A percentile compares a stretch with the other conserved stretches of the same genome.
phyloP scores from a whole-genome alignment of 441 rosid species.

The Aleurites moluccanus region DNA sequence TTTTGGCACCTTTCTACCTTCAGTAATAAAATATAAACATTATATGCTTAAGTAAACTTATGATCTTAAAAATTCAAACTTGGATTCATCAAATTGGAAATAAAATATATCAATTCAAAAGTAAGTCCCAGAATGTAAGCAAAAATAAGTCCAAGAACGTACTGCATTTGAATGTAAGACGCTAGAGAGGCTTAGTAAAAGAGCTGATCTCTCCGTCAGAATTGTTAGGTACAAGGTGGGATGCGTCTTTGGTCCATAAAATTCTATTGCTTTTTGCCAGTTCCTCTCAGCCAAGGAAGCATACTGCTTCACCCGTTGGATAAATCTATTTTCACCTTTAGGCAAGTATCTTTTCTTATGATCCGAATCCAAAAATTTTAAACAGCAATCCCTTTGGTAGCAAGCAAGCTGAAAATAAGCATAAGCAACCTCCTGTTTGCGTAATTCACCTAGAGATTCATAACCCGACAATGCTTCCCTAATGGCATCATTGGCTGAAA shows the following conservation, averaged over 20 bases:
- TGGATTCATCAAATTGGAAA: not conserved
- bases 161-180: conserved; percentile 54
- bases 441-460: conserved; percentile 75
- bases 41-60: not conserved
- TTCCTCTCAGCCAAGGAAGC: conserved; percentile 84
- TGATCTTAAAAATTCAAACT: not conserved
- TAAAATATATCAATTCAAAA: not conserved
- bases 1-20: not conserved
- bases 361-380: conserved; percentile 58
- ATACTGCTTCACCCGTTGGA: conserved; percentile 78
- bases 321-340: conserved; percentile 48
- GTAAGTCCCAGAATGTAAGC: conserved; percentile 2
- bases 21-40: not conserved
- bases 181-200: conserved; percentile 54
- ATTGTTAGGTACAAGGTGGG: conserved; percentile 75
- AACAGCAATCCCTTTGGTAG: conserved; percentile 78
- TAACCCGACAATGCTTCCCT: conserved; percentile 79
- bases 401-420: conserved; percentile 84
- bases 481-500: conserved; percentile 90
- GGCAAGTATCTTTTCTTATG: conserved; percentile 37
- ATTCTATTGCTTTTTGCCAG: conserved; percentile 81
- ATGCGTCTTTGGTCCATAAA: conserved; percentile 67
- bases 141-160: conserved; percentile 32
- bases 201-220: conserved; percentile 69
- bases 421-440: conserved; percentile 90